These are phyloP conservation scores for Globisporangium apiculatum DNA, from an alignment of 352 stramenopile species.

Conservation along the genomic window DNA sequence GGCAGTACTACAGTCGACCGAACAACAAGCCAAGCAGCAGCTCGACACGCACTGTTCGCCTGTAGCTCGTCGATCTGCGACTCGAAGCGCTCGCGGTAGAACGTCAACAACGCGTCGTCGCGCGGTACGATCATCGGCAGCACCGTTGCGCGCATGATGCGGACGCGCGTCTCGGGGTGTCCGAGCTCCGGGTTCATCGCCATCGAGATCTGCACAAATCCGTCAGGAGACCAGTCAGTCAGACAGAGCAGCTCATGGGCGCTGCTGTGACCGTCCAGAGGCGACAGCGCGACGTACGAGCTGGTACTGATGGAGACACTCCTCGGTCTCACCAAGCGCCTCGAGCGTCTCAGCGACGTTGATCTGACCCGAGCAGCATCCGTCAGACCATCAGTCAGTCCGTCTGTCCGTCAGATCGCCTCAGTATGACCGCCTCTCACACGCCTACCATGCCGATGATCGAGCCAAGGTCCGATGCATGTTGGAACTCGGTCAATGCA, in stretches of 20 bases:
- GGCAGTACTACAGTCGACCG: too few relatives aligned
- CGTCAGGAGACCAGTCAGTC: conserved; percentile 6
- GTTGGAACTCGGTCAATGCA: conserved; percentile 49
- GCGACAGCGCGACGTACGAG: conserved; percentile 16
- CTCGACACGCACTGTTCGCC: conserved; percentile 22
- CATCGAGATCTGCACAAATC: conserved; percentile 17
- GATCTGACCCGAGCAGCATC: conserved; percentile 19
- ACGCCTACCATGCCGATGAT: conserved; percentile 37
- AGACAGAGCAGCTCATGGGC: neutral
- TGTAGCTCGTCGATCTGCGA: conserved; percentile 31
- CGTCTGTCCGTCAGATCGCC: neutral
- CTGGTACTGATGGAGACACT: conserved; percentile 47
- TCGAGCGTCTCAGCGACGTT: conserved; percentile 50
- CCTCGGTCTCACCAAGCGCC: conserved; percentile 43
- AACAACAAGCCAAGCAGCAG: neutral
- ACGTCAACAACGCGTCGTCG: conserved; percentile 42
- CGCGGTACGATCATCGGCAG: conserved; percentile 53
- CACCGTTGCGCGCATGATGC: conserved; percentile 58
- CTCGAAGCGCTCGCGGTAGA: conserved; percentile 32
- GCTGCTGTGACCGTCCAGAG: neutral
- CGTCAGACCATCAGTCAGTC: too few relatives aligned
- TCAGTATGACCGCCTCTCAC: too few relatives aligned
- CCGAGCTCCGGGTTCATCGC: conserved; percentile 8
- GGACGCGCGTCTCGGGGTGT: conserved; percentile 27
- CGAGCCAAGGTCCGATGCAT: conserved; percentile 30